Evolutionary conservation across 352 stramenopile genomes (phyloP).

Genomic region (Pythium monospermum): DNA sequence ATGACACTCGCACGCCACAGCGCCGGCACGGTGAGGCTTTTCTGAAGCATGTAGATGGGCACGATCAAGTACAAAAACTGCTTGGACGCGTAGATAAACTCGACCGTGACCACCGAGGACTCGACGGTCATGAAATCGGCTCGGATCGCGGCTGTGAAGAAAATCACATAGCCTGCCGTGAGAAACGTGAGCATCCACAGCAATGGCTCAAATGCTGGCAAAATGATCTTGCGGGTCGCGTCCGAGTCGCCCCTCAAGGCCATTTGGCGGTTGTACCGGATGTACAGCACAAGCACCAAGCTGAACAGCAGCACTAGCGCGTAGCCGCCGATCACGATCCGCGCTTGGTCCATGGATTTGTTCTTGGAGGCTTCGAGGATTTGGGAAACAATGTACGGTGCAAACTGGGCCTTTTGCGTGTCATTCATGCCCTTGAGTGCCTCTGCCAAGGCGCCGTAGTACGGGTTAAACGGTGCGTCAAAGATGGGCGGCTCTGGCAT

Average conservation of each 20-base stretch:
- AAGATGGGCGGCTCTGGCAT: conserved; percentile 23
- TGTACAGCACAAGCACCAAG: conserved; percentile 40
- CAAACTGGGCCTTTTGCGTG: conserved; percentile 12
- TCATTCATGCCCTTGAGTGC: conserved; percentile 19
- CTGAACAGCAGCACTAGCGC: conserved; percentile 15
- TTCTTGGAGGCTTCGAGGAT: conserved; percentile 12
- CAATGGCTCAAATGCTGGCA: conserved; percentile 65
- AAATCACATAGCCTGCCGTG: conserved; percentile 33
- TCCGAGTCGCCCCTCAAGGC: conserved; percentile 40
- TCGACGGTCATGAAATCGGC: conserved; percentile 23
- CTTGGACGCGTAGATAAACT: conserved; percentile 46
- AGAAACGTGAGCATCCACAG: conserved; percentile 42
- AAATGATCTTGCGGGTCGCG: conserved; percentile 50
- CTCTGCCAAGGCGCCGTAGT: conserved; percentile 15
- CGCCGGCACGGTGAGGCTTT: conserved; percentile 44
- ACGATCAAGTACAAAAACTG: conserved; percentile 51
- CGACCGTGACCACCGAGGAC: conserved; percentile 17
- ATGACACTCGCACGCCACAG: conserved; percentile 32
- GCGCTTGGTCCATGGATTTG: conserved; percentile 17
- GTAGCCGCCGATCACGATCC: conserved; percentile 12
- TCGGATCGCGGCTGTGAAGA: conserved; percentile 27
- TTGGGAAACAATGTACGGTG: conserved; percentile 14
- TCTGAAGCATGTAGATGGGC: conserved; percentile 52
- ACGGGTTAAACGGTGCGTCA: conserved; percentile 21
- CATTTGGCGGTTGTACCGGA: conserved; percentile 49